phyloP scores from a whole-genome alignment of 768 basidiomycete species.

The Epithele typhae region DNA sequence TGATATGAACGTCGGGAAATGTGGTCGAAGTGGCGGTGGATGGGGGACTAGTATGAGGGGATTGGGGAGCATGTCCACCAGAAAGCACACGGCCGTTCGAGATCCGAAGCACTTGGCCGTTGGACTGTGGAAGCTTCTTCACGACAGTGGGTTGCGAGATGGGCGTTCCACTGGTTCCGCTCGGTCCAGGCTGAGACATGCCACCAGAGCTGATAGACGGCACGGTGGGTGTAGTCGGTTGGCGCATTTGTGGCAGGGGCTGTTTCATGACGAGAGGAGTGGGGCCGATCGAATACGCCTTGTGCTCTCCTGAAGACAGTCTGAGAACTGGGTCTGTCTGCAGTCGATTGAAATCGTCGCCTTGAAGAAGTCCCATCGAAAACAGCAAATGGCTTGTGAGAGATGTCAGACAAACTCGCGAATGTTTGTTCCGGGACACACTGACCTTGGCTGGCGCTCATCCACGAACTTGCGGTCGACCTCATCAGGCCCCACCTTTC shows the following conservation, averaged over 20 bases:
- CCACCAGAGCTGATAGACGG: conserved; percentile 8
- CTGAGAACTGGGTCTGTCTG: conserved; percentile 46
- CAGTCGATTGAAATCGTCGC: conserved; percentile 36
- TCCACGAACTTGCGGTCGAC: conserved; percentile 67
- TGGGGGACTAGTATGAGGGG: conserved; percentile 11
- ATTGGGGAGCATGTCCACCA: neutral
- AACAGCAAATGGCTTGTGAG: conserved; percentile 42
- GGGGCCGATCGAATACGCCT: neutral
- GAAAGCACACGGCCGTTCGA: conserved; percentile 42
- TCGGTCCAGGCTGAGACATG: conserved; percentile 10
- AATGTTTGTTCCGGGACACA: too few relatives aligned
- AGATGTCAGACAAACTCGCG: too few relatives aligned
- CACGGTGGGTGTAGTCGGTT: conserved; percentile 11
- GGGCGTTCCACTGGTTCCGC: conserved; percentile 40
- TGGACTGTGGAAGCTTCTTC: conserved; percentile 56
- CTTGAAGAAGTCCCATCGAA: conserved; percentile 50
- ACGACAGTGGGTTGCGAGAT: conserved; percentile 57
- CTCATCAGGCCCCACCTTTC: conserved; percentile 60
- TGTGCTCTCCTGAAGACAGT: conserved; percentile 37
- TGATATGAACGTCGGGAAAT: conserved; percentile 11
- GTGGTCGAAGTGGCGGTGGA: conserved; percentile 10
- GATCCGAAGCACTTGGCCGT: conserved; percentile 50
- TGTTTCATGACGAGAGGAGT: conserved; percentile 2
- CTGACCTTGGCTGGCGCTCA: conserved; percentile 56
- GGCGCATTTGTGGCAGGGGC: conserved; percentile 4